Evolutionary conservation across 2,329 filamentous ascomycete species (phyloP), one percentile per base, ranked within the genome.

Genomic region (Colletotrichum camelliae): DNA sequence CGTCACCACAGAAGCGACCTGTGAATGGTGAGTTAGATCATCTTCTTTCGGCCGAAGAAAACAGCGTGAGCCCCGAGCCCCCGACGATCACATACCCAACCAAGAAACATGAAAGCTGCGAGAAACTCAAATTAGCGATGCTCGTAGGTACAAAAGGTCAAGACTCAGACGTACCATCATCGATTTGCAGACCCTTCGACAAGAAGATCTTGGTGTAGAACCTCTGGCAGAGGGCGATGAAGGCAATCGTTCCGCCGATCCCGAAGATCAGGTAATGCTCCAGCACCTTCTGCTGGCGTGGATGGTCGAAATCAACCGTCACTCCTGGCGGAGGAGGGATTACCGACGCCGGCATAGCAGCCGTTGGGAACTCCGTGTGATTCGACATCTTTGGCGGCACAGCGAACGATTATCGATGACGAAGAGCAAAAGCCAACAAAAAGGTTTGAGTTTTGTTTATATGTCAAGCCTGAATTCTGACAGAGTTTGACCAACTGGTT

Each of bases 171-270:
- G 31, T 70, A 80, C 80, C 73, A 72, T 81, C 80, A 18, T 80
- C 79, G 12, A 79, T 29, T 4, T 77, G 71, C 1, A 81, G 52
- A 12, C 79, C 79, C n/a, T 75, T 78, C 3, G 78, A 75, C 7
- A 80, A 61, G n/a, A 69, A 81, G 1, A 82, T 61, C 71, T 83
- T 83, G 7, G 82, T 83, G 67, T 80, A 81, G 4, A 79, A 72
- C 15, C 80, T 67, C 61, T 81, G 80, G 7, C 61, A 37, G 5
- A 81, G 18, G 6, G 77, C 70, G 5, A 80, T 31, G 2, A 76
- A 65, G 3, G 80, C 77, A 9, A 81, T 70, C 2, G 67, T 52
- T 7, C 77, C 77, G 15, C 76, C 68, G n/a, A 80, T 58, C 15
- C 75, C 79, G 27, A 78, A 78, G 8, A 80, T 55, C 7, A 78